Conservation (phyloP, 805 yeast genomes). For the Schwanniomyces yamadae region DNA sequence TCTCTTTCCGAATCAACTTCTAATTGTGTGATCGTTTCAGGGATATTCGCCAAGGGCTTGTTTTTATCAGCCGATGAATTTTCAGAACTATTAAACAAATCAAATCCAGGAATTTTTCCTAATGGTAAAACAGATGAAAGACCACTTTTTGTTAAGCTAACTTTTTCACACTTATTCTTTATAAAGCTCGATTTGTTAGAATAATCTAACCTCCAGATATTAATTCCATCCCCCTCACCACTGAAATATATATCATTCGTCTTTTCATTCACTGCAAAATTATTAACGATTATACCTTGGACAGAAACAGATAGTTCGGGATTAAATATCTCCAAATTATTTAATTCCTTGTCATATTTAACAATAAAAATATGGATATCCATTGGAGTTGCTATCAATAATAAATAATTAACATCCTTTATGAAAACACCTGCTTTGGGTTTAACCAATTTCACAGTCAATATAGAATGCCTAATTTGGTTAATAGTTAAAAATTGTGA, state of each 20-base stretch:
- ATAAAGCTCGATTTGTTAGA: conserved; percentile 85
- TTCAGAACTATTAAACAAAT: conserved; percentile 22
- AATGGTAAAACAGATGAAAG: conserved; percentile 38
- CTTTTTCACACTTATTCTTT: conserved; percentile 75
- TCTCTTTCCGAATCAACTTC: conserved; percentile 76
- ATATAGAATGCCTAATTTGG: conserved; percentile 73
- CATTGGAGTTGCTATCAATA: conserved; percentile 76
- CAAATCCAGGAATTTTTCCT: conserved; percentile 33
- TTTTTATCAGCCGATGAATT: conserved; percentile 11
- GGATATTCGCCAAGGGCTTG: conserved; percentile 20
- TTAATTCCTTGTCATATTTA: conserved; percentile 44
- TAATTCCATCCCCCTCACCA: conserved; percentile 73
- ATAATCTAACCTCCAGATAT: conserved; percentile 87
- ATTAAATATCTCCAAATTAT: conserved; percentile 67
- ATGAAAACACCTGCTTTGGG: conserved; percentile 84
- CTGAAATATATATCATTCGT: conserved; percentile 83
- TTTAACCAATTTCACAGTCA: conserved; percentile 71
- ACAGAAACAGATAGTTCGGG: conserved; percentile 80
- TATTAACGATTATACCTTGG: conserved; percentile 72
- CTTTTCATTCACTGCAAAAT: conserved; percentile 54
- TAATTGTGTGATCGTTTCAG: conserved; percentile 63
- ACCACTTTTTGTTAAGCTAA: conserved; percentile 73
- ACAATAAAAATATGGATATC: conserved; percentile 78
- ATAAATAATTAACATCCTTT: conserved; percentile 66
- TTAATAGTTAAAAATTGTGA: conserved; percentile 77